phyloP scores from a whole-genome alignment of 2,329 filamentous ascomycete genomes.

The Nemania serpens region DNA sequence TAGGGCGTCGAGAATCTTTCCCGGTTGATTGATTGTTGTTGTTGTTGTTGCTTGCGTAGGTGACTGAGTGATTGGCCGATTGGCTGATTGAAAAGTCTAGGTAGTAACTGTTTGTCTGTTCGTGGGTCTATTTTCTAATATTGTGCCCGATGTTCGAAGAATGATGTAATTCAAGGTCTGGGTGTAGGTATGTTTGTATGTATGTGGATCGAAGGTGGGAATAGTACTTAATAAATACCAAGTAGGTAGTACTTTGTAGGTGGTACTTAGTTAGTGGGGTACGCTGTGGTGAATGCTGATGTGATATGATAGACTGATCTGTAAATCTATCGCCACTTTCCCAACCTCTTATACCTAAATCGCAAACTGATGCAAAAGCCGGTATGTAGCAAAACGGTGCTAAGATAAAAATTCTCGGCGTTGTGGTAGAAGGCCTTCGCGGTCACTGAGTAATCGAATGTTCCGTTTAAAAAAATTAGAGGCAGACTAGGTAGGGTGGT shows the following conservation, averaged over 20 bases:
- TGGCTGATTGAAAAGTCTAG: neutral
- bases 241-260: no score
- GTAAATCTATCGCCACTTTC: slow-evolving; percentile 10
- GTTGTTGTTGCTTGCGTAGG: no score
- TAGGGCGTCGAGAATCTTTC: neutral
- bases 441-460: slow-evolving; percentile 15
- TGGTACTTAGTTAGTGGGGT: neutral
- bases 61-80: neutral
- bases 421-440: slow-evolving; percentile 1
- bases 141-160: no score
- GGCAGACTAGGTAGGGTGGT: neutral
- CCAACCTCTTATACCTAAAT: slow-evolving; percentile 13
- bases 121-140: no score
- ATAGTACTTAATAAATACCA: no score
- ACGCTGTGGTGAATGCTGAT: neutral
- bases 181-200: no score
- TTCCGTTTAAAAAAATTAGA: neutral
- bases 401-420: slow-evolving; percentile 16
- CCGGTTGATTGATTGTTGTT: neutral
- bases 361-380: neutral
- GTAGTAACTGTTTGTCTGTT: neutral
- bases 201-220: no score
- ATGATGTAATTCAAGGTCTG: no score
- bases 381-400: neutral
- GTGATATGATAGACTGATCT: neutral